Base-by-base conservation (phyloP, 2,329 filamentous ascomycete genomes). In the Epicoccum sorghinum region DNA sequence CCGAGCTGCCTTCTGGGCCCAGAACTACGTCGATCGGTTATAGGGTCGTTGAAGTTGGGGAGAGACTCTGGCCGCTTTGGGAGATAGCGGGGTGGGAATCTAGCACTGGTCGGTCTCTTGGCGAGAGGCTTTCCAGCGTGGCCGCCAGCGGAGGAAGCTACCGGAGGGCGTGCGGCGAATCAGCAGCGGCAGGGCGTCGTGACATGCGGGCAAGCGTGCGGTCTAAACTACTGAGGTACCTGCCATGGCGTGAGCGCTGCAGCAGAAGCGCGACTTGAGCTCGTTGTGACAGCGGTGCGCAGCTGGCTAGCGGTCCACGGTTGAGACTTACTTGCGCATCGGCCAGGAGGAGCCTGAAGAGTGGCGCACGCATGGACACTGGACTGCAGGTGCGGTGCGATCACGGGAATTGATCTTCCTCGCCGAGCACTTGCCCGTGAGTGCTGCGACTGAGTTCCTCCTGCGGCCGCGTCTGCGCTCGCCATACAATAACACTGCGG, bases 61-160 rank as follows among this genome's bases (percentile, higher is more conserved):
- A 14, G 38, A 45, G 52, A 48, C 39, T 12, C 30, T 41, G 39
- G 50, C 63, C 49, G 47, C 23, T 63, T 64, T 57, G 58, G 62
- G 62, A 37, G 30, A 50, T 51, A 45, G 63, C 51, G 63, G 47
- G 58, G 59, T 49, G 39, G 39, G 7, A 18, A 43, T 18, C 18
- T 18, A 18, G 38, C 7, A 33, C 1, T 18, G 29, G 25, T 33
- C 24, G 7, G 30, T 24, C 41, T 5, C 13, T 40, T 29, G 27
- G 7, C 7, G 2, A 13, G 18, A 12, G 37, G 27, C 33, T 25
- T 10, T 23, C 4, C 13, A 24, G 14, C 14, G 10, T 10, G 29
- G 39, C 27, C 33, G 36, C 33, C 18, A 29, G 35, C 51, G 55
- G 51, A 41, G 39, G 27, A 14, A 6, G 39, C 29, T 22, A 41